Base-by-base conservation (phyloP, 495 filamentous ascomycete genomes). In the Letharia columbiana region DNA sequence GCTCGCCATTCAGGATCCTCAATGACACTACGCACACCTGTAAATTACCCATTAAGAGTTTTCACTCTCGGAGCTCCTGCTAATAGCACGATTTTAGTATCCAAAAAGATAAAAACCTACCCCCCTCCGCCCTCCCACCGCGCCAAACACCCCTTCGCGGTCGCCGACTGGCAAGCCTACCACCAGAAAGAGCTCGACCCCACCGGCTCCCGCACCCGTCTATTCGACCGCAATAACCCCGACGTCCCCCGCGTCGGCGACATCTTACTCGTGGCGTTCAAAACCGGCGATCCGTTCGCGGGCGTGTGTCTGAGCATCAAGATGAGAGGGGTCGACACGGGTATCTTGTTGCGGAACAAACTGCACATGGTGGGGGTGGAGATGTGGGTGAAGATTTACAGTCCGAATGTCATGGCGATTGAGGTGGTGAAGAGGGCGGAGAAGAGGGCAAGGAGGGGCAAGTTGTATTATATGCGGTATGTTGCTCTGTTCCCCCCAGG, bases 341-440 rank as follows among this genome's bases (percentile, higher is more conserved):
- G 87, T 2, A 84, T 98, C 54, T 75, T 96, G 67, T 80, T 99
- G 62, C 82, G 94, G 37, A 92, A 91, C 71, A 84, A 92, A 69
- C 75, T 99, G 63, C 87, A 86, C 54, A 82, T 88, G 63, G 84
- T 94, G 9, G 90, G 91, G 58, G 91, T 96, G n/a, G 94, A 99
- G 84, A 92, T 96, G 91, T 96, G 91, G 84, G 90, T 87, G 73
- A 99, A 98, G 83, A 79, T 96, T 61, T 98, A 91, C 79, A 87
- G 82, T 68, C 92, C 92, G 67, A 90, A 89, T 74, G 87, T 98
- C 60, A 83, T 89, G 71, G 90, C 90, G 65, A 89, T 99, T 71
- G 95, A 99, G 79, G 87, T 99, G 69, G 89, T 98, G 75, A 88
- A 96, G 85, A 82, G 92, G 62, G 82, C 82, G 63, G 80, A 82